Conservation (phyloP, 352 stramenopile genomes). For the Phytophthora litchii region DNA sequence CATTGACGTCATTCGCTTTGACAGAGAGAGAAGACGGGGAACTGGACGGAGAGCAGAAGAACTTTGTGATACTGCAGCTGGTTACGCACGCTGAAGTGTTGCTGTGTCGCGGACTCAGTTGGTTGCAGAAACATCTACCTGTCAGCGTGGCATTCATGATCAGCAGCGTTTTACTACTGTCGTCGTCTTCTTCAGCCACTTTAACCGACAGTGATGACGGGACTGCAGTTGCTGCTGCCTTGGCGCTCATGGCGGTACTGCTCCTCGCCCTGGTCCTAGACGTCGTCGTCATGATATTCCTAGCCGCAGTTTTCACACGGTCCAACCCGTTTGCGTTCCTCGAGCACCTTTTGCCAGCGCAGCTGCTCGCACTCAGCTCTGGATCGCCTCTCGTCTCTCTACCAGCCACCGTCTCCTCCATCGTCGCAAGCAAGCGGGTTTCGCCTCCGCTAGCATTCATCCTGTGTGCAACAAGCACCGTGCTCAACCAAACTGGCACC, state of each 20-base stretch:
- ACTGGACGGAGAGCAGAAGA: conserved; percentile 9
- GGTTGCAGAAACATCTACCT: conserved; percentile 45
- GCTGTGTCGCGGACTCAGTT: conserved; percentile 45
- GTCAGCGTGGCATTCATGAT: conserved; percentile 54
- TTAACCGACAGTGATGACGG: conserved; percentile 6
- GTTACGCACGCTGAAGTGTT: conserved; percentile 49
- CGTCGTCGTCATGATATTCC: conserved; percentile 41
- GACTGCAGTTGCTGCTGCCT: conserved; percentile 27
- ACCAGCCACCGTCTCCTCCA: conserved; percentile 54
- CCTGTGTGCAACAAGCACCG: conserved; percentile 48
- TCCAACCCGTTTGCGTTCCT: conserved; percentile 57
- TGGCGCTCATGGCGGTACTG: conserved; percentile 54
- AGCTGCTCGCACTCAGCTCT: conserved; percentile 55
- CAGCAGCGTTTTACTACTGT: conserved; percentile 44
- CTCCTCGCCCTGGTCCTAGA: conserved; percentile 53
- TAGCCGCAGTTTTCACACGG: conserved; percentile 46
- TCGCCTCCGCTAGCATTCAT: conserved; percentile 66
- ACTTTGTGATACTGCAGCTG: conserved; percentile 54
- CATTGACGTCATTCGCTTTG: conserved; percentile 31
- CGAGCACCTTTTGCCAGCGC: conserved; percentile 49
- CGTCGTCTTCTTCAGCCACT: conserved; percentile 5
- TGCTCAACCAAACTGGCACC: conserved; percentile 71
- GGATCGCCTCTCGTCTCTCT: conserved; percentile 59
- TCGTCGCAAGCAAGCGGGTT: conserved; percentile 54
- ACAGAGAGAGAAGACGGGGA: conserved; percentile 5